A percentile compares a stretch with the other conserved stretches of the same genome.
Conservation (phyloP, 1,139 yeast species). For the Candida albicans region DNA sequence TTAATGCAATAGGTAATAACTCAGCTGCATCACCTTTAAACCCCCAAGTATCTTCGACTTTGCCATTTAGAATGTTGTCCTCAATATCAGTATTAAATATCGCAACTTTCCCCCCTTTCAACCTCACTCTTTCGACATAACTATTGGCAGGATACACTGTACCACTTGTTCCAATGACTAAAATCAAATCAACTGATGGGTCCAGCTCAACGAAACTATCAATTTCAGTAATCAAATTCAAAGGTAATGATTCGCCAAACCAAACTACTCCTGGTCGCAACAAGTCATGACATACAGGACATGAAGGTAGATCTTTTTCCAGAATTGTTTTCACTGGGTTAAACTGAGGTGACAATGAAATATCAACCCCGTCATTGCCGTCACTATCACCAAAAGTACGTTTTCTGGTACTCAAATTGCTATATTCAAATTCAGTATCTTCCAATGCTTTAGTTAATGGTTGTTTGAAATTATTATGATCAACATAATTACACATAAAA, state of each 20-base stretch:
- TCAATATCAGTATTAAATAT: slow-evolving; percentile 74
- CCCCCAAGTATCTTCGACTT: slow-evolving; percentile 58
- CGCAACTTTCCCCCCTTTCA: slow-evolving; percentile 80
- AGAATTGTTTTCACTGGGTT: slow-evolving; percentile 48
- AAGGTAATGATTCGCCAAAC: slow-evolving; percentile 85
- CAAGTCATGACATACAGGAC: slow-evolving; percentile 65
- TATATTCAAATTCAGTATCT: slow-evolving; percentile 36
- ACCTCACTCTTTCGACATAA: slow-evolving; percentile 72
- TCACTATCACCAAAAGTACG: slow-evolving; percentile 10
- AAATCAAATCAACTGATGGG: slow-evolving; percentile 62
- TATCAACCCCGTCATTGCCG: slow-evolving; percentile 1
- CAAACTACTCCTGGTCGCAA: slow-evolving; percentile 89
- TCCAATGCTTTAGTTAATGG: slow-evolving; percentile 65
- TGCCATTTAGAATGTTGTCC: slow-evolving; percentile 38
- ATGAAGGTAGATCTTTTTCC: slow-evolving; percentile 62
- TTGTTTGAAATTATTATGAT: slow-evolving; percentile 49
- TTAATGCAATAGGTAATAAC: slow-evolving; percentile 64
- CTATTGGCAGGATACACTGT: slow-evolving; percentile 91
- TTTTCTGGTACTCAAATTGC: slow-evolving; percentile 16
- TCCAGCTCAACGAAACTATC: slow-evolving; percentile 64
- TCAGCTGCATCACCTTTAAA: slow-evolving; percentile 82
- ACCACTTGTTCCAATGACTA: slow-evolving; percentile 85
- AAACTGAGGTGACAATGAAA: slow-evolving; percentile 42
- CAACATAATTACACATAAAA: slow-evolving; percentile 65
- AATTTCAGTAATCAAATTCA: slow-evolving; percentile 58